Evolutionary conservation across 169 alveolate species (phyloP).

Genomic region (Pseudocohnilembus persalinus): DNA sequence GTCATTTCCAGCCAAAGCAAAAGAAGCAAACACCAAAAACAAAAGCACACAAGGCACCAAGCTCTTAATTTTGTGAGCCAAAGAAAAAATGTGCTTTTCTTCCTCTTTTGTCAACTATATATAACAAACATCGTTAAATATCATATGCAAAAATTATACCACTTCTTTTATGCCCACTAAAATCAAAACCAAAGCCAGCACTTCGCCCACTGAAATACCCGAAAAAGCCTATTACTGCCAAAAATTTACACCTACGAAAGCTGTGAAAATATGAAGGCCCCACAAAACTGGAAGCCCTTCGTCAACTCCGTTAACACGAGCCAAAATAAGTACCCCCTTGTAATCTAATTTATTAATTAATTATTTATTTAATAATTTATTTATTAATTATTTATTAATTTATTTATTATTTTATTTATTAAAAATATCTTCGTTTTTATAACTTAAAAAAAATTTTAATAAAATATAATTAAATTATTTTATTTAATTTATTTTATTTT

Average conservation of each 20-base stretch:
- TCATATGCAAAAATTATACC: too few species aligned
- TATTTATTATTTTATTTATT: too few species aligned
- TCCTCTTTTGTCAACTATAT: background rate
- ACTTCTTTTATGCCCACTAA: background rate
- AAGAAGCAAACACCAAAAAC: background rate
- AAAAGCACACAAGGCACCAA: background rate
- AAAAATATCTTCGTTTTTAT: too few species aligned
- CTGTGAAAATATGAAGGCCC: background rate
- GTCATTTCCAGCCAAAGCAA: too few species aligned
- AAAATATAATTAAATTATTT: too few species aligned
- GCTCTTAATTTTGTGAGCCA: background rate
- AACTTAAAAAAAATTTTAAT: too few species aligned
- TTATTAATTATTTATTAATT: too few species aligned
- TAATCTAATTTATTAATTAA: background rate
- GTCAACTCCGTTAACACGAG: background rate
- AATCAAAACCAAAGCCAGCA: background rate
- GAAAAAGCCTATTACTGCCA: background rate
- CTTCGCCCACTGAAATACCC: background rate
- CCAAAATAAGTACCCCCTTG: background rate
- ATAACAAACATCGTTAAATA: background rate
- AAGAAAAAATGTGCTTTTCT: background rate
- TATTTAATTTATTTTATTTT: too few species aligned
- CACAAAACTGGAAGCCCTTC: background rate
- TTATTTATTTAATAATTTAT: too few species aligned
- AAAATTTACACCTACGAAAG: background rate